Base-by-base conservation (phyloP, 805 yeast species). In the Spencermartinsiella europaea region DNA sequence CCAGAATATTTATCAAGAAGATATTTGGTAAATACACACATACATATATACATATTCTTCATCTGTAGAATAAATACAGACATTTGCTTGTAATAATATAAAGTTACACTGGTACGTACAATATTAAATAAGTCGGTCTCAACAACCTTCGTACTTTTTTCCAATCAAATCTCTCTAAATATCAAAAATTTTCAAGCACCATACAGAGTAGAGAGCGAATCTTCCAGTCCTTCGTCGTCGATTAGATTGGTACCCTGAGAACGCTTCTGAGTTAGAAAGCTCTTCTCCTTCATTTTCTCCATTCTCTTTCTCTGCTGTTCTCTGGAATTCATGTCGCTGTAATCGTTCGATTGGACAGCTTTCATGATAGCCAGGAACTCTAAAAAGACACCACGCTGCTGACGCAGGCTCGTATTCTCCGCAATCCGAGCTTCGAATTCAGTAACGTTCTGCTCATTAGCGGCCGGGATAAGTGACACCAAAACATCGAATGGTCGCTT, bases 1-100 rank as follows among this genome's bases (percentile, higher is more conserved):
- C 21, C 82, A 84, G 57, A 91, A 90, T 64, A 80, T 83, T 68
- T 91, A 89, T 67, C 99, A 91, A 71, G 98, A 93, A 70, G 99
- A 91, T 74, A 96, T 91, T 12, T 91, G 99, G 99, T 25, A 25
- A 25, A 25, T 25, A 7, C 7, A 12, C 31, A 25, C 12, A 25
- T 25, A 25, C 10, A 25, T 25, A 7, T 25, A n/a, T n/a, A n/a
- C n/a, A n/a, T n/a, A n/a, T n/a, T n/a, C n/a, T n/a, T n/a, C n/a
- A n/a, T n/a, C n/a, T n/a, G n/a, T n/a, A n/a, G n/a, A n/a, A n/a
- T n/a, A n/a, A n/a, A n/a, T n/a, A n/a, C n/a, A n/a, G n/a, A n/a
- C n/a, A n/a, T n/a, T n/a, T n/a, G n/a, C n/a, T n/a, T n/a, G n/a
- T n/a, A n/a, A n/a, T n/a, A n/a, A n/a, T n/a, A n/a, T n/a, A n/a